Base-by-base conservation (phyloP, 345 rosid genomes). In the Firmiana major region DNA sequence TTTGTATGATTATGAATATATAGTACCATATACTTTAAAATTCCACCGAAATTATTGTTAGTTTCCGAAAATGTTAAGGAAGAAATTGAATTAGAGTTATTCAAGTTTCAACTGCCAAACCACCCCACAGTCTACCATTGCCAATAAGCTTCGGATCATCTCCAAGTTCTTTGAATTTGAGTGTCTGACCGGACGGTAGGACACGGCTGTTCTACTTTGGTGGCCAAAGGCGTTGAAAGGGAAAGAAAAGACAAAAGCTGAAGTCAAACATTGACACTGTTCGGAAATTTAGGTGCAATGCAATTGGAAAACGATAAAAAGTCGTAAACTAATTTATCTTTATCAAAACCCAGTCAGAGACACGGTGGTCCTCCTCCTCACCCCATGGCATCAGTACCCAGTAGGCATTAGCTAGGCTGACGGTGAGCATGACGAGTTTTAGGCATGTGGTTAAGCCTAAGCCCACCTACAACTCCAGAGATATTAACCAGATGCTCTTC, bases 131-230 rank as follows among this genome's bases (percentile, higher is more conserved):
- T 31, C 34, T 17, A 21, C 6, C 73, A 69, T 8, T 48, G 58
- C 51, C 24, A n/a, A 12, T n/a, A 24, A 68, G 73, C 45, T 53
- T 71, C 34, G 1, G 34, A 24, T 31, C 5, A 34, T 2, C 62
- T 51, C 75, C 46, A 34, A 71, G 62, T 71, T 71, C 62, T 10
- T 19, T 71, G 63, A 5, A 53, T 49, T 45, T 24, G 73, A 28
- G 17, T 6, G 24, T 68, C 34, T 51, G 62, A 71, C 11, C 46
- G 46, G 19, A 34, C 46, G 60, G 60, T 31, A 34, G 60, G 15
- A 34, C 19, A 48, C 75, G 63, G 75, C 62, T 31, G 62, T 34
- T 71, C 75, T 71, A 34, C 12, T 34, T 71, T 71, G 75, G 75
- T 71, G 62, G 75, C 31, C 75, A 11, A 71, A 31, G 31, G 21